These are phyloP conservation scores for Fusarium chaquense DNA, from an alignment of 2,329 filamentous ascomycete species.

Conservation along the genomic window DNA sequence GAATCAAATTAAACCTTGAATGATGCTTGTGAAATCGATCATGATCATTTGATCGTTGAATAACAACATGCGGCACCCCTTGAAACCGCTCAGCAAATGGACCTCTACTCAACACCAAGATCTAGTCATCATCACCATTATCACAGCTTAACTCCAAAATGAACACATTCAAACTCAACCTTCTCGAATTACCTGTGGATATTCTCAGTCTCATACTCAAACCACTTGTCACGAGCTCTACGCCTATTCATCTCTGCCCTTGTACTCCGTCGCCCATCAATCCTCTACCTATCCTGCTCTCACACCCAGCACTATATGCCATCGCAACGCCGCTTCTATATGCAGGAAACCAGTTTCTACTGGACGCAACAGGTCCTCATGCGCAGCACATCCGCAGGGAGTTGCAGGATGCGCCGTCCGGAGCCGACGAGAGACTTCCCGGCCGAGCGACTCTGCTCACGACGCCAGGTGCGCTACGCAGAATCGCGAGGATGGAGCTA, in stretches of 20 bases:
- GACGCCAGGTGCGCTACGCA: slow-evolving; percentile 43
- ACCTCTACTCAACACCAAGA: background rate
- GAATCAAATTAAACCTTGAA: background rate
- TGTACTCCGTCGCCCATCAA: slow-evolving; percentile 43
- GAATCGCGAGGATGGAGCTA: slow-evolving; percentile 48
- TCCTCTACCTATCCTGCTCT: slow-evolving; percentile 49
- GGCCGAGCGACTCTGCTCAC: slow-evolving; percentile 40
- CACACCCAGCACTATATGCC: slow-evolving; percentile 50
- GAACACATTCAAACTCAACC: slow-evolving; percentile 46
- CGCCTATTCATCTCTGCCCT: slow-evolving; percentile 47
- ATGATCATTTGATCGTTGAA: background rate
- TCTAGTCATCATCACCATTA: slow-evolving; percentile 9
- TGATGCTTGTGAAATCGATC: too few species aligned
- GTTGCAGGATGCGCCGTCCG: slow-evolving; percentile 33
- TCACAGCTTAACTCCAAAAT: slow-evolving; percentile 2
- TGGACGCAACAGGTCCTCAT: slow-evolving; percentile 48
- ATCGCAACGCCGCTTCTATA: slow-evolving; percentile 52
- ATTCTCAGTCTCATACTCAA: slow-evolving; percentile 50
- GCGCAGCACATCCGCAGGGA: slow-evolving; percentile 46
- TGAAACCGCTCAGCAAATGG: background rate
- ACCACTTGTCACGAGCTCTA: slow-evolving; percentile 47
- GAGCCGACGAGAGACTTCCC: slow-evolving; percentile 30
- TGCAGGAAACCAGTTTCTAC: slow-evolving; percentile 49
- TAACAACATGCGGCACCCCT: slow-evolving; percentile 9
- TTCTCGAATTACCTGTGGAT: slow-evolving; percentile 53